These are phyloP conservation scores for Endothia cerciana DNA, from an alignment of 2,329 filamentous ascomycete species.

Conservation along the genomic window DNA sequence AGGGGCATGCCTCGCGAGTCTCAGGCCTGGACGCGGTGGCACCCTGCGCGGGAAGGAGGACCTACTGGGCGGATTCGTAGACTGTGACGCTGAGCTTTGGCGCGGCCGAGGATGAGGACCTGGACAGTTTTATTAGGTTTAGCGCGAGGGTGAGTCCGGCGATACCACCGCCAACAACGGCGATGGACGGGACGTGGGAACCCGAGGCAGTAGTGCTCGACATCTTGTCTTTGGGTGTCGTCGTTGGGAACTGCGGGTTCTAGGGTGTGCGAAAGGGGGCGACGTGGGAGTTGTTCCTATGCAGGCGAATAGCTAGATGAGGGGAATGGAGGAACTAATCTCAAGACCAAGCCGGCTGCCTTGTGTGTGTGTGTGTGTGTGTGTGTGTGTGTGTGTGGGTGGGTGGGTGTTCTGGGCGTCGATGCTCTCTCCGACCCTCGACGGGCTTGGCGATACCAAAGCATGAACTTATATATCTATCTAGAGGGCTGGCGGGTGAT, in stretches of 20 bases:
- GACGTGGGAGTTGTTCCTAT: too few species aligned
- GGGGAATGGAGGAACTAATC: too few species aligned
- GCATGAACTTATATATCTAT: neutral
- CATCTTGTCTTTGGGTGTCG: neutral
- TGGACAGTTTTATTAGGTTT: slow-evolving; percentile 36
- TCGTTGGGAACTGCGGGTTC: too few species aligned
- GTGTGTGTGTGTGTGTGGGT: too few species aligned
- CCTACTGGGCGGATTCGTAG: slow-evolving; percentile 55
- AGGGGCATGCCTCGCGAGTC: too few species aligned
- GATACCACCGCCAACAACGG: slow-evolving; percentile 64
- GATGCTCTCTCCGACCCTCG: neutral
- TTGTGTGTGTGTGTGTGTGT: neutral
- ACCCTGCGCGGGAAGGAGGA: neutral
- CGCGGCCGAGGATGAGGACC: slow-evolving; percentile 29
- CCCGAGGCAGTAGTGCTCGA: neutral
- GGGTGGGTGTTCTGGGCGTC: neutral
- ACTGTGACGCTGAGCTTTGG: slow-evolving; percentile 40
- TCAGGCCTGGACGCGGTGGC: neutral
- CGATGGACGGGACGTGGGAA: slow-evolving; percentile 39
- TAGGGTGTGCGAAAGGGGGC: too few species aligned
- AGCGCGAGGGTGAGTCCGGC: slow-evolving; percentile 56
- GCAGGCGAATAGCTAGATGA: neutral
- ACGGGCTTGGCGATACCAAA: neutral
- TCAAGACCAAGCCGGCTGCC: neutral
- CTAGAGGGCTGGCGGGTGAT: neutral